Evolutionary conservation across 1,139 yeast genomes (phyloP), one percentile per base, ranked within the genome.

Genomic region (Candida pseudoviswanathii): DNA sequence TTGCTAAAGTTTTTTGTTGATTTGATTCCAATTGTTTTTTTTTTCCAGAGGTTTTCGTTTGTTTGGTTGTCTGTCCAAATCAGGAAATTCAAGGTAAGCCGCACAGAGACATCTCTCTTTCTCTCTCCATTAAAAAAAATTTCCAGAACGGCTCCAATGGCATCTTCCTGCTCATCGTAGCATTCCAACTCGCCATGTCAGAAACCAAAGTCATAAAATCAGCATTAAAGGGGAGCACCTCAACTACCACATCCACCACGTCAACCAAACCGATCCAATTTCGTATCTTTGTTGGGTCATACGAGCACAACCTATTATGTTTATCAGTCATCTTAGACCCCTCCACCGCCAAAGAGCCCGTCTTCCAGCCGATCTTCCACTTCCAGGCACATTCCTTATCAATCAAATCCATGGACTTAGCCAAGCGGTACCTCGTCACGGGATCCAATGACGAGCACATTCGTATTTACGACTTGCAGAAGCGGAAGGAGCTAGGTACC

Each of bases 371-470:
- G 1, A 84, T 95, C 42, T 94, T 94, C 76, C 98, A 94, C 66
- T 94, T 94, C 68, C 90, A 94, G 58, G 97, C 99, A 1, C 99
- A 94, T 68, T 78, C 96, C 0, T 79, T 90, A 50, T 88, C 97
- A 31, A 89, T 94, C 52, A 85, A 92, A 65, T 80, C 95, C 45
- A 77, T 94, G 56, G 97, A 94, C 54, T 75, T 85, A 30, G 90
- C 96, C 27, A 87, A 84, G 59, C 77, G 97, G 59, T 92, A 90
- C 64, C 74, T 94, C 48, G 97, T 90, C 3, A 88, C 97, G 3
- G 99, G 99, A 4, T 86, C 96, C 3, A 92, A 92, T 64, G 99
- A 94, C 66, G 99, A 95, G 67, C 96, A 91, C 64, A 92, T 94
- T 53, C 83, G 96, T 60, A 88, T 94, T 32, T 94, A 95, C 65